Percentiles rank a stretch among this genome's conserved stretches.
Evolutionary conservation across 805 yeast species (phyloP).

Genomic region (Babjeviella inositovora): DNA sequence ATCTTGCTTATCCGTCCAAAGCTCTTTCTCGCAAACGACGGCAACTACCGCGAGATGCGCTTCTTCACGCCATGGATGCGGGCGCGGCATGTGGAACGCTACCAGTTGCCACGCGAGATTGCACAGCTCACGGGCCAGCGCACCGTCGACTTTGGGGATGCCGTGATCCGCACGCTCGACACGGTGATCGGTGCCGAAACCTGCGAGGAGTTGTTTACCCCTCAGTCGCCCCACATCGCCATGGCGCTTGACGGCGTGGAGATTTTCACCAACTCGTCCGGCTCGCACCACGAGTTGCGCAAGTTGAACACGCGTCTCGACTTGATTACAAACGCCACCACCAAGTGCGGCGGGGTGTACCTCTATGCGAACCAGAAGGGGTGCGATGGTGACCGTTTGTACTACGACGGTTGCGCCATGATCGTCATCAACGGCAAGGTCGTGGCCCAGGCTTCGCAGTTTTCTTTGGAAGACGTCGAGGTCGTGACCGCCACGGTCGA

Average conservation of each 20-base stretch:
- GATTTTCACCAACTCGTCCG: conserved; percentile 87
- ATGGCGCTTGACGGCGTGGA: conserved; percentile 96
- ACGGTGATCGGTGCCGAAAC: conserved; percentile 95
- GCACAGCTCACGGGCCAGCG: conserved; percentile 51
- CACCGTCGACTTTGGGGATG: conserved; percentile 77
- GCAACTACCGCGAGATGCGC: conserved; percentile 96
- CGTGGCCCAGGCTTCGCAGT: conserved; percentile 88
- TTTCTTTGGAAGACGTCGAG: conserved; percentile 81
- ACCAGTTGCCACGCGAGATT: conserved; percentile 55
- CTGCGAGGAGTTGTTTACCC: conserved; percentile 95
- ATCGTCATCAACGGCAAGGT: conserved; percentile 86
- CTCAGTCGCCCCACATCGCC: conserved; percentile 84
- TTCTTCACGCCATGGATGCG: conserved; percentile 91
- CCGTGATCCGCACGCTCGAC: conserved; percentile 68
- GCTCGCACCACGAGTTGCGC: conserved; percentile 94
- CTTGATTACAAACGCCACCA: conserved; percentile 81
- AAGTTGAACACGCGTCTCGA: conserved; percentile 76
- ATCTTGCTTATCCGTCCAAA: conserved; percentile 86
- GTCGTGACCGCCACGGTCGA: conserved; percentile 93
- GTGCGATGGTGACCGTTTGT: conserved; percentile 94
- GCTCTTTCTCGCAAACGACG: conserved; percentile 88
- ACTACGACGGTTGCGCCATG: conserved; percentile 94
- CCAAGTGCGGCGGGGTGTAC: conserved; percentile 93
- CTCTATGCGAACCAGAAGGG: conserved; percentile 92
- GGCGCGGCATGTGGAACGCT: conserved; percentile 59